Evolutionary conservation across 768 basidiomycete species (phyloP).

Genomic region (Lactifluus pinguis): DNA sequence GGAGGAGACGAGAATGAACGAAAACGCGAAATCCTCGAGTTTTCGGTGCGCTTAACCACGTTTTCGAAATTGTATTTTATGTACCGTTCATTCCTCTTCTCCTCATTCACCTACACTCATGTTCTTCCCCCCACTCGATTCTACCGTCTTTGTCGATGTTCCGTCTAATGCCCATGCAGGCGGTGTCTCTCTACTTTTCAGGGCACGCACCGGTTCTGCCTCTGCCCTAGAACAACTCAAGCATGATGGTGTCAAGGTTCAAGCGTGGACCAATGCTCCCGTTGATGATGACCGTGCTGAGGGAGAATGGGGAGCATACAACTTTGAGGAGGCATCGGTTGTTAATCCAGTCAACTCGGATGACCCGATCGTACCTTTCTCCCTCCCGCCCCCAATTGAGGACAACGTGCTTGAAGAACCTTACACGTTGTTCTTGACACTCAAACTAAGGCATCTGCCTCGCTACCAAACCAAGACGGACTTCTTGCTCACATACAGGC

Average conservation of each 20-base stretch:
- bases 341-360: not conserved
- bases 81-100: not conserved
- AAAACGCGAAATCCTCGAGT: conserved; percentile 3
- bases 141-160: conserved; percentile 13
- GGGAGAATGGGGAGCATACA: conserved; percentile 17
- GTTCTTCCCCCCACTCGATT: conserved; percentile 19
- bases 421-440: conserved; percentile 13
- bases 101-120: not conserved
- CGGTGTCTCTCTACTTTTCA: conserved; percentile 15
- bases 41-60: not conserved
- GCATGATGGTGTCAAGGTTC: conserved; percentile 14
- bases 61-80: not conserved
- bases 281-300: conserved; percentile 10
- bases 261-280: conserved; percentile 21
- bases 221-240: conserved; percentile 12
- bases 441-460: conserved; percentile 12
- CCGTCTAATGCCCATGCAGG: conserved; percentile 9
- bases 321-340: conserved; percentile 12
- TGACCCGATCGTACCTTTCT: conserved; percentile 1
- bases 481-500: conserved; percentile 36
- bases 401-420: conserved; percentile 10
- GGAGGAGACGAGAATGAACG: conserved; percentile 3
- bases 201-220: conserved; percentile 16
- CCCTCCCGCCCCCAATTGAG: conserved; percentile 6
- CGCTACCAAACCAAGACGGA: conserved; percentile 3